Percentiles rank a stretch among this genome's conserved stretches.
phyloP scores from a whole-genome alignment of 257 asterid species.

The Scutellaria galericulata region DNA sequence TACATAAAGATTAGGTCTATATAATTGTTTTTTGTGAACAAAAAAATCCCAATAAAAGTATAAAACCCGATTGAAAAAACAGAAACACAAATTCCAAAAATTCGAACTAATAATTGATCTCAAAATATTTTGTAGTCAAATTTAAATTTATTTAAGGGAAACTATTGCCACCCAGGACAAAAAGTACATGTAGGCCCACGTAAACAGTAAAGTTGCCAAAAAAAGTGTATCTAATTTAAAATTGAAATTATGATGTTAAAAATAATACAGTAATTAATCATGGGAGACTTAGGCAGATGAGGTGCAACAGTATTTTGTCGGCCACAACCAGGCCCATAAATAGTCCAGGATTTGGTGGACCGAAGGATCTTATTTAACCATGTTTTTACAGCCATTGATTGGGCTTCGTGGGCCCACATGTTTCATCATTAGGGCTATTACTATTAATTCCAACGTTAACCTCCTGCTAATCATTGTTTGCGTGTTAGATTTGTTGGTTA shows the following conservation, averaged over 20 bases:
- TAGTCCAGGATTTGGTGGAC: conserved; percentile 46
- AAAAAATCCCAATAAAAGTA: no score
- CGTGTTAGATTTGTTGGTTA: conserved; percentile 37
- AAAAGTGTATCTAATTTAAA: no score
- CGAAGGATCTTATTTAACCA: conserved; percentile 49
- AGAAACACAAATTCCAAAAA: no score
- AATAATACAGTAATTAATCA: background rate
- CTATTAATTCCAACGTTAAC: conserved; percentile 23
- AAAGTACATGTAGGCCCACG: background rate
- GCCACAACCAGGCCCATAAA: conserved; percentile 38
- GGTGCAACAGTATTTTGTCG: conserved; percentile 40
- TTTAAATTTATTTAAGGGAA: no score
- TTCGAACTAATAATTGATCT: no score
- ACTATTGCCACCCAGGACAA: background rate
- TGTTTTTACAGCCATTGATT: conserved; percentile 52
- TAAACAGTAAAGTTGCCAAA: no score
- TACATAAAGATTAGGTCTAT: no score
- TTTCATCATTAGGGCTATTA: conserved; percentile 20
- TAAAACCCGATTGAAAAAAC: no score
- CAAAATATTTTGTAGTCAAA: no score
- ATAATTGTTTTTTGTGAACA: no score
- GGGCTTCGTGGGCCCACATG: conserved; percentile 42
- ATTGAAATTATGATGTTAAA: no score
- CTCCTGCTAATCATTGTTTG: conserved; percentile 39
- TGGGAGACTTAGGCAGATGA: conserved; percentile 20